phyloP scores from a whole-genome alignment of 345 rosid species.

The Syzygium jambos region DNA sequence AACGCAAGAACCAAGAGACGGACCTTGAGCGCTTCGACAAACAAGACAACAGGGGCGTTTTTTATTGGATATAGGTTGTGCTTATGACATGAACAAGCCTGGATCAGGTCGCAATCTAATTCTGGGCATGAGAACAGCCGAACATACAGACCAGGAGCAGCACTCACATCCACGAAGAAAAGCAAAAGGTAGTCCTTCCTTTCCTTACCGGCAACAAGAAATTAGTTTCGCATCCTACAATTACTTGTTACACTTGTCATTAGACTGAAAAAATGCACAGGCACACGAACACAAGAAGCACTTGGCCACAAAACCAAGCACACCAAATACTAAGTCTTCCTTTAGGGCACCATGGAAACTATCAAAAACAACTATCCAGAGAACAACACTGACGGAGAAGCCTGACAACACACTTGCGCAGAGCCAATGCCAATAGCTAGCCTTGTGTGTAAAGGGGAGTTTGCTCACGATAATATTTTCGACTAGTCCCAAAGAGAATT shows the following conservation, averaged over 20 bases:
- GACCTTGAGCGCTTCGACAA: neutral
- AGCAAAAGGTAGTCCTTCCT: neutral
- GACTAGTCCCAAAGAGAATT: neutral
- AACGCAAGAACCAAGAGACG: neutral
- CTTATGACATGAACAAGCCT: neutral
- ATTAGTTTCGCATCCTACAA: neutral
- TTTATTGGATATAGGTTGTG: neutral
- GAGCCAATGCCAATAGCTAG: neutral
- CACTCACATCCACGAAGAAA: neutral
- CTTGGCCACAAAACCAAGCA: neutral
- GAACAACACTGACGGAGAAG: neutral
- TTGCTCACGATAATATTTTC: neutral
- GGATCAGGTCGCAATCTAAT: neutral
- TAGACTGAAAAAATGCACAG: neutral
- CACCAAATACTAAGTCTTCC: neutral
- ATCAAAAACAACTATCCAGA: neutral
- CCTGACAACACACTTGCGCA: neutral
- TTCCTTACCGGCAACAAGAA: neutral
- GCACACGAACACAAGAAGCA: neutral
- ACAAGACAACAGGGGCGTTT: neutral
- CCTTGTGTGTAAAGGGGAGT: neutral
- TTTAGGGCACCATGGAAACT: neutral
- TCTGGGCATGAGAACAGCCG: neutral
- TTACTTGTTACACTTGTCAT: neutral
- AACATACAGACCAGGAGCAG: neutral